Base-by-base conservation (phyloP, 371 early-diverging fungal genomes). In the Mortierella sp. region DNA sequence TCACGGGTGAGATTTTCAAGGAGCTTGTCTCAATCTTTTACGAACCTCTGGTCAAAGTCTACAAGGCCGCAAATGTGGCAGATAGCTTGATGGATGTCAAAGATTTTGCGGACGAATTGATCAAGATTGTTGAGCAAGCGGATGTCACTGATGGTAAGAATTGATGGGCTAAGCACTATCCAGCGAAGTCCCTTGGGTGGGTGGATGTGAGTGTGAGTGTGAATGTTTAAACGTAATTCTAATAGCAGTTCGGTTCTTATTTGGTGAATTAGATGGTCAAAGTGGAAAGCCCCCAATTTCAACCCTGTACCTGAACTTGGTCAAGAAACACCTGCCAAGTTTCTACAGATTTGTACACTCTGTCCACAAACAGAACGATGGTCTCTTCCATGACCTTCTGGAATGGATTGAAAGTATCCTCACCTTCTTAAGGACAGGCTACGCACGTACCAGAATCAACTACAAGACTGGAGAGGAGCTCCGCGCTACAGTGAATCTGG, bases 1-100 rank as follows among this genome's bases (percentile, higher is more conserved):
- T 88, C 9, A 90, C 93, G 1, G 89, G 91, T 9, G 90, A 91
- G 66, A 76, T 92, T 10, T 83, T 91, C 59, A 90, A 88, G 59
- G 91, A 92, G 37, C 62, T 91, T 10, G 87, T 92, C 61, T 83
- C 91, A 11, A 89, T 90, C 51, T 91, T 92, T 67, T 92, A 92
- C 68, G 85, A 89, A 43, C 93, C 93, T 20, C 68, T 92, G 45
- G 90, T 90, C 8, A 83, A 90, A 64, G 90, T 92, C 1, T 92
- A 92, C 77, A 90, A 89, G 78, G 85, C 89, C 4, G 93, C 93
- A 22, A 90, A 91, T 66, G 89, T 92, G 54, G 86, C 88, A 1
- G 91, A 90, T 40, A 89, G 88, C 9, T 77, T 92, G 39, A 83
- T 88, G 47, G 90, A 92, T 51, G 75, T 90, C 22, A 83, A 88